Conservation (phyloP, 2,329 filamentous ascomycete genomes). For the Grosmannia huntii region DNA sequence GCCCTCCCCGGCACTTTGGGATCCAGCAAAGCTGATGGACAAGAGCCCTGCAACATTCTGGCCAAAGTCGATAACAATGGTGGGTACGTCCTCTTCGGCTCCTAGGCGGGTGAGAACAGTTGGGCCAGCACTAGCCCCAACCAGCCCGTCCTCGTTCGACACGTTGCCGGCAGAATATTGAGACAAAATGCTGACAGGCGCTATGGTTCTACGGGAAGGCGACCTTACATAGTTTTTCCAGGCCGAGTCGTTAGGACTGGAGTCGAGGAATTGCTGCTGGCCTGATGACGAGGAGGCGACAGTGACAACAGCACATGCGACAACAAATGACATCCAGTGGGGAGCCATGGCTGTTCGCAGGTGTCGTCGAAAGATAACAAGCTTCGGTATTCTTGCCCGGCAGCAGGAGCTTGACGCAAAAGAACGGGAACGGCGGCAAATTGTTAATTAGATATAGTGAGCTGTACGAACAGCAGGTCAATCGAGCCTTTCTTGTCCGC, state of each 20-base stretch:
- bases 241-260: conserved; percentile 9
- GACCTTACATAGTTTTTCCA: conserved; percentile 29
- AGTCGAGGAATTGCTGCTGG: conserved; percentile 7
- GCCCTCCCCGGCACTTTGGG: conserved; percentile 12
- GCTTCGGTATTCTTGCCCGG: no score
- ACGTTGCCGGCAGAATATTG: conserved; percentile 24
- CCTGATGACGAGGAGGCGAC: not conserved
- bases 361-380: not conserved
- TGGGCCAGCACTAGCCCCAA: conserved; percentile 13
- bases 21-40: conserved; percentile 27
- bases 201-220: conserved; percentile 19
- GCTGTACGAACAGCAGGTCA: not conserved
- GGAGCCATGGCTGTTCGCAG: not conserved
- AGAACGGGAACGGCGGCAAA: not conserved
- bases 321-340: conserved; percentile 1
- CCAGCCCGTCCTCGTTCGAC: conserved; percentile 23
- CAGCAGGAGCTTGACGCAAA: no score
- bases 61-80: conserved; percentile 36
- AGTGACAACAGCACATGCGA: not conserved
- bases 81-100: conserved; percentile 17
- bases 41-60: conserved; percentile 32
- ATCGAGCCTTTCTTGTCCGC: not conserved
- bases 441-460: not conserved
- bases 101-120: conserved; percentile 20
- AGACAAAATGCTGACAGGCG: conserved; percentile 18